These are phyloP conservation scores for Hericium coralloides DNA, from an alignment of 768 basidiomycete genomes.

Conservation along the genomic window DNA sequence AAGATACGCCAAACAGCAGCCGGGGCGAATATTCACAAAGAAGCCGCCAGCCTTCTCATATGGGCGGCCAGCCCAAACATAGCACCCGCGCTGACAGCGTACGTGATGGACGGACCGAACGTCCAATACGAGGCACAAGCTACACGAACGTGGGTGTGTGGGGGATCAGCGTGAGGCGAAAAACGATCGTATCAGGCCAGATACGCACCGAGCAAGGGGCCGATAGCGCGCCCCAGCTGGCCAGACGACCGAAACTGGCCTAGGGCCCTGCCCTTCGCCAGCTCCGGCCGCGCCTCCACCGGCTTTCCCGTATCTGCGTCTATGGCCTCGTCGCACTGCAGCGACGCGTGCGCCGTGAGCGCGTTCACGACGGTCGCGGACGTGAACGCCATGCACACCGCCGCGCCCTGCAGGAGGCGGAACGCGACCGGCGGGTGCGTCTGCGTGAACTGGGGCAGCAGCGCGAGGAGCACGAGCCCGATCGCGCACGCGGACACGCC, in stretches of 20 bases:
- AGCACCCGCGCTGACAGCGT: slow-evolving; percentile 49
- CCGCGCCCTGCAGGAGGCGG: slow-evolving; percentile 55
- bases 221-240: slow-evolving; percentile 88
- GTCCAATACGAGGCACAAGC: slow-evolving; percentile 88
- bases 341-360: slow-evolving; percentile 82
- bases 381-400: slow-evolving; percentile 85
- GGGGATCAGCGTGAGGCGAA: background rate
- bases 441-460: slow-evolving; percentile 50
- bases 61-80: slow-evolving; percentile 51
- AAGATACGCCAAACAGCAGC: too few species aligned
- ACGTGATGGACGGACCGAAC: slow-evolving; percentile 75
- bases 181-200: slow-evolving; percentile 1
- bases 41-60: slow-evolving; percentile 40
- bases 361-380: slow-evolving; percentile 93
- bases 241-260: slow-evolving; percentile 88
- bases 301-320: slow-evolving; percentile 52
- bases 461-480: slow-evolving; percentile 62
- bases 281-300: slow-evolving; percentile 44
- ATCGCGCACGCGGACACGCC: slow-evolving; percentile 69
- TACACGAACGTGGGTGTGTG: slow-evolving; percentile 19
- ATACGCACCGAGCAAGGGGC: slow-evolving; percentile 75
- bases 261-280: slow-evolving; percentile 78
- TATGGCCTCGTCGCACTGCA: slow-evolving; percentile 74
- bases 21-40: too few species aligned
- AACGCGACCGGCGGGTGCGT: slow-evolving; percentile 36